These are phyloP conservation scores for Rhizopogon roseolus DNA, from an alignment of 768 basidiomycete genomes.

Conservation along the genomic window DNA sequence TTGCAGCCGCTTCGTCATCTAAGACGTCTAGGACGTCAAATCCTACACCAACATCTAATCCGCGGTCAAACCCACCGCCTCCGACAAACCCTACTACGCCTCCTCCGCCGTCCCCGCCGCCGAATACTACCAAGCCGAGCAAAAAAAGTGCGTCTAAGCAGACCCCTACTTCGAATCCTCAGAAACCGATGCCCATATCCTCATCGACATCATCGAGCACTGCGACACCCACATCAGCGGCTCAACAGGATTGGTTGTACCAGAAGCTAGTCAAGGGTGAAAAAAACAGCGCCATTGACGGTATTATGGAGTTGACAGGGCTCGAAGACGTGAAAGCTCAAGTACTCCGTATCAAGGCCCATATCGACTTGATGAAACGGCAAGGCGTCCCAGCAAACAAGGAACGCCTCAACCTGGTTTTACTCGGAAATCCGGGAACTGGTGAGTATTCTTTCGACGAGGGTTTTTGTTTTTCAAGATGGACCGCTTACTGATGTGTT, in stretches of 20 bases:
- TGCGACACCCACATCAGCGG: conserved; percentile 20
- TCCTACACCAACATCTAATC: neutral
- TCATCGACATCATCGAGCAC: neutral
- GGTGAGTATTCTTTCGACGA: conserved; percentile 33
- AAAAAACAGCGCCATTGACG: conserved; percentile 50
- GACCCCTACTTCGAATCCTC: neutral
- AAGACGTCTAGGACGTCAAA: neutral
- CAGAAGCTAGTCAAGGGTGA: conserved; percentile 54
- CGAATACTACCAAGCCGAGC: neutral
- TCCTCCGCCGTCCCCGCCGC: neutral
- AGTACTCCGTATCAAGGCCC: conserved; percentile 54
- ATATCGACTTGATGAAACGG: conserved; percentile 49
- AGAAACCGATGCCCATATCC: neutral
- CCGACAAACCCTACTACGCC: neutral
- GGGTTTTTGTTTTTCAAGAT: neutral
- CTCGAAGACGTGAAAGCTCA: conserved; percentile 61
- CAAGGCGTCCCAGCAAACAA: conserved; percentile 48
- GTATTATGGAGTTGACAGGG: conserved; percentile 66
- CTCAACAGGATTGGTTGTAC: conserved; percentile 49
- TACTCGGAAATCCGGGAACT: conserved; percentile 73
- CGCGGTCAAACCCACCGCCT: conserved; percentile 1
- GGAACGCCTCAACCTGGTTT: conserved; percentile 56
- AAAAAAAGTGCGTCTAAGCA: neutral
- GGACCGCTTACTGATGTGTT: neutral
- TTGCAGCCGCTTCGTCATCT: neutral